Evolutionary conservation across 345 rosid genomes (phyloP).

Genomic region (Eucalyptus albens): DNA sequence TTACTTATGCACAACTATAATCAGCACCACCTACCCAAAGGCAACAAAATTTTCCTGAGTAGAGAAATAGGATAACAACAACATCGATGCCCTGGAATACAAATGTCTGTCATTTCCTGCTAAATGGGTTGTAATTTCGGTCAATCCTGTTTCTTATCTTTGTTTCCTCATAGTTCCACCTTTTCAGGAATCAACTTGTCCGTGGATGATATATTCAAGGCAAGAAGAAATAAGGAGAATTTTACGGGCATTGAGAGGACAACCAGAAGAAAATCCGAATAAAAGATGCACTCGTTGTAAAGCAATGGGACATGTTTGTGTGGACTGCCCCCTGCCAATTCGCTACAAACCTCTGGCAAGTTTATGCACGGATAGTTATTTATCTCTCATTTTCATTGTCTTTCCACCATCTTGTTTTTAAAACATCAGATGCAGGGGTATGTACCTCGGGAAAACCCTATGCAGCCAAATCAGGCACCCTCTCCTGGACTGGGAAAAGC

Average conservation of each 20-base stretch:
- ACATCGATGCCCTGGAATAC: background rate
- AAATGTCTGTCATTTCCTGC: background rate
- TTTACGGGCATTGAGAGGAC: background rate
- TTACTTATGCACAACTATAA: background rate
- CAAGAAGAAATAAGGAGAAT: background rate
- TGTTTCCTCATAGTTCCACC: background rate
- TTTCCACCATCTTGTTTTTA: background rate
- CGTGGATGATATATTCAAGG: background rate
- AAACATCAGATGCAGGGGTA: background rate
- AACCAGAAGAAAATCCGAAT: background rate
- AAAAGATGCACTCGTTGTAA: background rate
- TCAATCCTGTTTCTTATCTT: background rate
- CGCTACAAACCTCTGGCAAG: background rate
- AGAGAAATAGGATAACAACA: background rate
- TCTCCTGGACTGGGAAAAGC: background rate
- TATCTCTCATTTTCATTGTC: background rate
- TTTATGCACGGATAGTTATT: background rate
- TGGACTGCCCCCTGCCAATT: background rate
- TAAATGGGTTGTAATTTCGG: background rate
- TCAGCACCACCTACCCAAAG: background rate
- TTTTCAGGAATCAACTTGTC: background rate
- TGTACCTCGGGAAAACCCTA: background rate
- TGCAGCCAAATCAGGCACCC: background rate
- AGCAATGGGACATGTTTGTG: background rate
- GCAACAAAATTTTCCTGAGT: background rate